phyloP scores from a whole-genome alignment of 371 early-diverging fungal species.

The Paraphysoderma sedebokerense region DNA sequence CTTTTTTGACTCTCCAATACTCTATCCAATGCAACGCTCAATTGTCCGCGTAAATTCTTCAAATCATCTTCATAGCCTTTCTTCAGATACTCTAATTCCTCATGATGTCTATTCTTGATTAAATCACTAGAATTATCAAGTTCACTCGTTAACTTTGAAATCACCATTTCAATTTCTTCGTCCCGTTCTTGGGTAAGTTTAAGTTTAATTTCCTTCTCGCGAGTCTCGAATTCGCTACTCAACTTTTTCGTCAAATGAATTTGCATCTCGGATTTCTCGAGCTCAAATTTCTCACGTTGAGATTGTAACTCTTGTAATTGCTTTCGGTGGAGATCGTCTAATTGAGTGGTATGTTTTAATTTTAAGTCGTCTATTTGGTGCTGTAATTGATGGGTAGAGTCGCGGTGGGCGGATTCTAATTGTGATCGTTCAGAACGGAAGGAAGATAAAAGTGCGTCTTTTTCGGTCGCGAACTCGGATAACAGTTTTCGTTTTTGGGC shows the following conservation, averaged over 20 bases:
- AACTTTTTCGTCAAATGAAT: conserved; percentile 10
- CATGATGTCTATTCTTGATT: conserved; percentile 13
- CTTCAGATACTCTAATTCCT: conserved; percentile 19
- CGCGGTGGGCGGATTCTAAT: conserved; percentile 9
- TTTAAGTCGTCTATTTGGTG: conserved; percentile 9
- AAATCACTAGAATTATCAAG: conserved; percentile 14
- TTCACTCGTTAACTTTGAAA: conserved; percentile 23
- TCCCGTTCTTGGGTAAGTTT: conserved; percentile 22
- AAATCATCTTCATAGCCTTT: conserved; percentile 19
- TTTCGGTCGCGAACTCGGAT: conserved; percentile 19
- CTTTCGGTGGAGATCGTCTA: conserved; percentile 12
- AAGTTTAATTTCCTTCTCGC: conserved; percentile 13
- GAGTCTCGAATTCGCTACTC: conserved; percentile 12
- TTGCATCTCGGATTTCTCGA: conserved; percentile 25
- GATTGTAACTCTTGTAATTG: conserved; percentile 7
- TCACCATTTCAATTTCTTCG: conserved; percentile 24
- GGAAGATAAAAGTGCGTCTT: conserved; percentile 8
- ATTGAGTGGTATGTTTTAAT: conserved; percentile 1
- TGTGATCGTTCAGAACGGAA: conserved; percentile 8
- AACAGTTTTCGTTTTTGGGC: conserved; percentile 23
- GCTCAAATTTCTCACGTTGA: conserved; percentile 7
- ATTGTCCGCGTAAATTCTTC: conserved; percentile 8
- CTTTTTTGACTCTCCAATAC: conserved; percentile 4
- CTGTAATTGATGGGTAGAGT: conserved; percentile 10
- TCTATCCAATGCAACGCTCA: background rate